Conservation (phyloP, 2,329 filamentous ascomycete genomes). For the Bipolaris cookei region DNA sequence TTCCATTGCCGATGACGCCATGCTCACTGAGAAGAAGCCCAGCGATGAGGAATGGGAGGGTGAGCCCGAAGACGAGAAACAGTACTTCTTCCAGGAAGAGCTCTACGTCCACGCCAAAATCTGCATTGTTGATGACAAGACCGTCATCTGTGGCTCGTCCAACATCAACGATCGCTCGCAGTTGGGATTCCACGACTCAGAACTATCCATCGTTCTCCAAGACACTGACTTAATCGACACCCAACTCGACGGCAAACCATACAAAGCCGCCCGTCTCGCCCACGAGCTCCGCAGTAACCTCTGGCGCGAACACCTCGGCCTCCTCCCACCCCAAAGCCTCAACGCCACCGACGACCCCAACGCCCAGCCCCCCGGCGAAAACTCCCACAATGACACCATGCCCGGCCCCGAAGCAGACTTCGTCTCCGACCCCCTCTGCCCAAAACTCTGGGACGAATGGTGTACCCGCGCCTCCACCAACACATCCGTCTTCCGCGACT, state of each 20-base stretch:
- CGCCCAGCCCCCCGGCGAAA: slow-evolving; percentile 73
- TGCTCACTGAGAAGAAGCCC: slow-evolving; percentile 71
- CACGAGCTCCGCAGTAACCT: slow-evolving; percentile 80
- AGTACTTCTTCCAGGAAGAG: slow-evolving; percentile 93
- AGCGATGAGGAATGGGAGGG: slow-evolving; percentile 79
- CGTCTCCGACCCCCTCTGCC: slow-evolving; percentile 65
- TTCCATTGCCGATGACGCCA: slow-evolving; percentile 77
- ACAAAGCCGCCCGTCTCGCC: slow-evolving; percentile 80
- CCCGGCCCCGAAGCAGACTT: slow-evolving; percentile 70
- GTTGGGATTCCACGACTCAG: slow-evolving; percentile 86
- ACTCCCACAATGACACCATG: slow-evolving; percentile 74
- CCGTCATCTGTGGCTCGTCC: slow-evolving; percentile 83
- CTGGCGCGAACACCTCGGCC: slow-evolving; percentile 88
- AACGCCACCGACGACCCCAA: slow-evolving; percentile 73
- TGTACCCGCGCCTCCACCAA: slow-evolving; percentile 71
- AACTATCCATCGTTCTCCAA: slow-evolving; percentile 88
- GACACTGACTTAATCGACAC: slow-evolving; percentile 75
- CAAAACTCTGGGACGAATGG: slow-evolving; percentile 70
- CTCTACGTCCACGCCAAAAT: slow-evolving; percentile 94
- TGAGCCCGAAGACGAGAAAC: slow-evolving; percentile 73
- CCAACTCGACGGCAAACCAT: slow-evolving; percentile 79
- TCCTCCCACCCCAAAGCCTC: slow-evolving; percentile 74
- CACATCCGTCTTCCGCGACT: slow-evolving; percentile 74
- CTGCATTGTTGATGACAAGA: slow-evolving; percentile 83
- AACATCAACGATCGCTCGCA: slow-evolving; percentile 94